Base-by-base conservation (phyloP, 768 basidiomycete genomes). In the Termitomyces sp. region DNA sequence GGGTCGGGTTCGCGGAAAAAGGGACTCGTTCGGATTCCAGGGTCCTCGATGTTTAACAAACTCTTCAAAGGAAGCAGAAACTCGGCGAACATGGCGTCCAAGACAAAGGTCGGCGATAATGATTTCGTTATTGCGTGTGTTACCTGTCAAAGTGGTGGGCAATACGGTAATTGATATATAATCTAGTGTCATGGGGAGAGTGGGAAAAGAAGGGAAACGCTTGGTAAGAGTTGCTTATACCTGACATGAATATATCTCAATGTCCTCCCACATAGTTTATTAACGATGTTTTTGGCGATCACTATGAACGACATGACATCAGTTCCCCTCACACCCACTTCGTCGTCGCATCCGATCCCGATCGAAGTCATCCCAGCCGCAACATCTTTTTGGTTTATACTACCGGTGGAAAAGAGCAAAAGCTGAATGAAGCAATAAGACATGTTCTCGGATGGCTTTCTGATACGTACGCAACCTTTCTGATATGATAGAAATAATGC, bases 111-210 rank as follows among this genome's bases (percentile, higher is more conserved):
- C 15, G 40, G 19, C 30, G 55, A 52, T 3, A 47, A 53, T 19
- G 56, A 57, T 43, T 35, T 60, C 31, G 35, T 60, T 10, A 56
- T 60, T 43, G 55, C 55, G 59, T 60, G 49, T 7, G 55, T 60
- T 14, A 10, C 17, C 15, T 17, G 19, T 12, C 19, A 26, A n/a
- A 8, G 26, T 23, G 38, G n/a, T 38, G 50, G 38, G 9, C 28
- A 38, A n/a, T 28, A 51, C 17, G 3, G 11, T 51, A 8, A 19
- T 30, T 51, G 6, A 51, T 38, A 30, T 12, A 30, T 28, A n/a
- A 51, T 10, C 50, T 41, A 60, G 59, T 15, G 33, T 61, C 19
- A 53, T 45, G 47, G 57, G 56, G 14, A 52, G 56, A 55, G 44
- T 58, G 1, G 45, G 54, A 17, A 43, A n/a, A 43, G 53, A 61